Percentiles rank a stretch among this genome's conserved stretches.
phyloP scores from a whole-genome alignment of 345 rosid genomes.

The Gynandropsis gynandra region DNA sequence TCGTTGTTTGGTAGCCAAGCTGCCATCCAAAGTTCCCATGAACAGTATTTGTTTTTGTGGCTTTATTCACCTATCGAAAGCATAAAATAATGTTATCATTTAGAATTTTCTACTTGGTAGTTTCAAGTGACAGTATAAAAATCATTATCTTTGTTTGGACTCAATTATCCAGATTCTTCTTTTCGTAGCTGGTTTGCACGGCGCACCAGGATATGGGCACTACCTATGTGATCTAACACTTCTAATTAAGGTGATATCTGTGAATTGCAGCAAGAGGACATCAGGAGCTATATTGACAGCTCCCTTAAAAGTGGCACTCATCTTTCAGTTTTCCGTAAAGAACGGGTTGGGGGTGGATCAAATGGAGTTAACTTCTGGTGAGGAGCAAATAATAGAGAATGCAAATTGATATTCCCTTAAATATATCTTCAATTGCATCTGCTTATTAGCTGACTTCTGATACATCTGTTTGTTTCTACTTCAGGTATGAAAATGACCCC shows the following conservation, averaged over 20 bases:
- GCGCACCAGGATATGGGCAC: background rate
- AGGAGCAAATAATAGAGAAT: constrained; percentile 15
- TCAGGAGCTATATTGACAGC: constrained; percentile 69
- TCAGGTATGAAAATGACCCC: constrained; percentile 90
- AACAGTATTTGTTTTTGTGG: background rate
- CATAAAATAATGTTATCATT: background rate
- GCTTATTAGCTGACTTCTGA: constrained; percentile 10
- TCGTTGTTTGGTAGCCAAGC: background rate
- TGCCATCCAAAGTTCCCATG: background rate
- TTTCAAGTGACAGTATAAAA: background rate
- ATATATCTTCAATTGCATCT: background rate
- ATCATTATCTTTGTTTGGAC: no score
- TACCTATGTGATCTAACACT: background rate
- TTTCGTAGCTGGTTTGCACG: background rate
- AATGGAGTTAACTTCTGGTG: constrained; percentile 83
- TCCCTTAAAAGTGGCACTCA: constrained; percentile 71
- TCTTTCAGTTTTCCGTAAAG: constrained; percentile 72
- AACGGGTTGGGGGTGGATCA: constrained; percentile 85
- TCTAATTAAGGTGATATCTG: background rate
- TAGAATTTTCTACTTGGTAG: background rate
- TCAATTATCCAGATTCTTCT: background rate
- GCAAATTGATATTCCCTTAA: constrained; percentile 12
- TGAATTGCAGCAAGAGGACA: constrained; percentile 82
- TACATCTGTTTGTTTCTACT: constrained; percentile 19
- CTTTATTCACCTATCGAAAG: background rate